Conservation (phyloP, 2,329 filamentous ascomycete species). For the Metarhizium anisopliae region DNA sequence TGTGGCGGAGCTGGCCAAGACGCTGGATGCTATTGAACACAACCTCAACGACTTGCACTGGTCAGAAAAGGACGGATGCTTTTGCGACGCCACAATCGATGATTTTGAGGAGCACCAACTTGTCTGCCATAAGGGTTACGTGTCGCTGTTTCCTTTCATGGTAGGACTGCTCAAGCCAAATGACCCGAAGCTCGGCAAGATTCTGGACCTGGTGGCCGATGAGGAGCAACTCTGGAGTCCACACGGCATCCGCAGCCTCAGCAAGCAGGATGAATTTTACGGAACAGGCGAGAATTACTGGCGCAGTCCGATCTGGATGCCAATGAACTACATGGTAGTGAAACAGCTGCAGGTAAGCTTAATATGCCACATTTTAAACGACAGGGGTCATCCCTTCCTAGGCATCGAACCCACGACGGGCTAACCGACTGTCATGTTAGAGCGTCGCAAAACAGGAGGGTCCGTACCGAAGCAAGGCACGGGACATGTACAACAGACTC, state of each 20-base stretch:
- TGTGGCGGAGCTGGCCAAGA: slow-evolving; percentile 59
- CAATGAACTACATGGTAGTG: slow-evolving; percentile 86
- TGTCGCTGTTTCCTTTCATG: slow-evolving; percentile 88
- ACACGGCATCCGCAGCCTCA: slow-evolving; percentile 82
- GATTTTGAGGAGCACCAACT: slow-evolving; percentile 84
- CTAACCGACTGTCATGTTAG: slow-evolving; percentile 27
- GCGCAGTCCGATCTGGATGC: slow-evolving; percentile 90
- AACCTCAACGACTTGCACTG: slow-evolving; percentile 95
- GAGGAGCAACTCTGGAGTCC: slow-evolving; percentile 84
- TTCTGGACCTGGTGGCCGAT: slow-evolving; percentile 71
- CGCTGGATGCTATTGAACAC: slow-evolving; percentile 65
- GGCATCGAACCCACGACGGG: not conserved
- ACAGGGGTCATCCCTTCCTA: not conserved
- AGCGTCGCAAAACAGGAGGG: slow-evolving; percentile 57
- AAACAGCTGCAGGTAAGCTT: slow-evolving; percentile 66
- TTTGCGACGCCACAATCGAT: slow-evolving; percentile 92
- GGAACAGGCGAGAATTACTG: slow-evolving; percentile 95
- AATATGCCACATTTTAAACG: not conserved
- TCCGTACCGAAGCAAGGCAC: slow-evolving; percentile 59
- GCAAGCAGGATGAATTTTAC: slow-evolving; percentile 73
- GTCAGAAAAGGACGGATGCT: slow-evolving; percentile 70
- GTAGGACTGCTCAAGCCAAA: slow-evolving; percentile 69
- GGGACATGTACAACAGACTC: slow-evolving; percentile 65
- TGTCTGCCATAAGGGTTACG: slow-evolving; percentile 94
- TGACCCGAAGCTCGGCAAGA: slow-evolving; percentile 62